phyloP scores from a whole-genome alignment of 331 rosid genomes.

The Telfairia occidentalis region DNA sequence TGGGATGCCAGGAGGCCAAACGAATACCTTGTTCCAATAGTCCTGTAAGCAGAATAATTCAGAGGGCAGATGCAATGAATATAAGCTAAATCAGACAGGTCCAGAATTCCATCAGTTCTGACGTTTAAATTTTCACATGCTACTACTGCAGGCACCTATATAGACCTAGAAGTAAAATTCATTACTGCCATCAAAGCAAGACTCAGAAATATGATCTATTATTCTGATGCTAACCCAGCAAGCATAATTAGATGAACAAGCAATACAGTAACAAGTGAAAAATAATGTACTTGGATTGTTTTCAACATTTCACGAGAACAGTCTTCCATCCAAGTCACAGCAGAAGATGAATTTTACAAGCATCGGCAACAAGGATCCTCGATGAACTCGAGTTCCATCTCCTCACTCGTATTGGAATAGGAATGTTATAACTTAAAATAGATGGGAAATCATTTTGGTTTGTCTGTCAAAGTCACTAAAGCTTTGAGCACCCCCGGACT shows the following conservation, averaged over 20 bases:
- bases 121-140: neutral
- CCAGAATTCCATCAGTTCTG: neutral
- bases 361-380: neutral
- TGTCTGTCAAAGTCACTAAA: conserved; percentile 63
- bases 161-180: neutral
- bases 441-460: conserved; percentile 28
- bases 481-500: conserved; percentile 63
- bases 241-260: neutral
- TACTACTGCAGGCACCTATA: neutral
- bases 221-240: neutral
- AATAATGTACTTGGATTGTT: neutral
- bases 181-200: neutral
- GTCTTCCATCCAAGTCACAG: neutral
- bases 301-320: neutral
- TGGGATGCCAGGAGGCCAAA: too few relatives aligned
- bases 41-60: neutral
- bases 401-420: neutral
- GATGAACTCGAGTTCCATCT: neutral
- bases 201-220: neutral
- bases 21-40: neutral
- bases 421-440: neutral
- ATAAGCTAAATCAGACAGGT: neutral
- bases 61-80: neutral
- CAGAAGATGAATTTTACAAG: neutral
- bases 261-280: neutral